Percentiles rank a stretch among this genome's conserved stretches.
Evolutionary conservation across 1,284 basidiomycete species (phyloP).

Genomic region (Caloboletus firmus): DNA sequence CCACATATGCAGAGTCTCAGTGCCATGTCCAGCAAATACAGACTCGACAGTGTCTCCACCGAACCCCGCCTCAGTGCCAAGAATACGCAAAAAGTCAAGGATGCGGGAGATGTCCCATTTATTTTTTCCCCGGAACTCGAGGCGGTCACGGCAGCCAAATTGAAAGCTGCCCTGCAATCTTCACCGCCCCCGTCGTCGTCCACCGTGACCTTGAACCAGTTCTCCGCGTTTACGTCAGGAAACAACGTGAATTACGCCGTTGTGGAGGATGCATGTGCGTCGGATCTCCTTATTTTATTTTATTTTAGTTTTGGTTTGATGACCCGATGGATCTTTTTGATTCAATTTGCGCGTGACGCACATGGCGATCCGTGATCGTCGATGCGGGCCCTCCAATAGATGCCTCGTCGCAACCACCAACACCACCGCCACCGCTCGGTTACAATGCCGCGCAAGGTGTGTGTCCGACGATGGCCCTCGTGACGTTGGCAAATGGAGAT

Average conservation of each 20-base stretch:
- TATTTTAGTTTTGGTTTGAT: slow-evolving; percentile 5
- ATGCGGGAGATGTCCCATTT: slow-evolving; percentile 35
- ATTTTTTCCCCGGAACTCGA: slow-evolving; percentile 35
- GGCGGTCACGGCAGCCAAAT: slow-evolving; percentile 30
- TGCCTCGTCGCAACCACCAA: slow-evolving; percentile 7
- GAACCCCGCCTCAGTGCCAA: slow-evolving; percentile 19
- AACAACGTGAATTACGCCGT: slow-evolving; percentile 15
- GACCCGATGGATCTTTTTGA: slow-evolving; percentile 1
- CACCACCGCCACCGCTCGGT: slow-evolving; percentile 4
- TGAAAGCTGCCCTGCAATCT: slow-evolving; percentile 29
- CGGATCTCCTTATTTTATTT: slow-evolving; percentile 11
- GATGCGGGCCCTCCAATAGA: slow-evolving; percentile 10
- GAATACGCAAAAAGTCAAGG: slow-evolving; percentile 27
- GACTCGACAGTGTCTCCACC: slow-evolving; percentile 14
- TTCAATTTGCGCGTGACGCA: slow-evolving; percentile 1
- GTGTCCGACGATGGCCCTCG: neutral
- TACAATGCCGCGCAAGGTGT: slow-evolving; percentile 13
- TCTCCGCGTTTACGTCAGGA: slow-evolving; percentile 25
- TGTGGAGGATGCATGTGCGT: slow-evolving; percentile 30
- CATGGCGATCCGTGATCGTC: slow-evolving; percentile 11
- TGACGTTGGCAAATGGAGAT: neutral
- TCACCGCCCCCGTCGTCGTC: slow-evolving; percentile 8
- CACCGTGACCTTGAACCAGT: slow-evolving; percentile 6
- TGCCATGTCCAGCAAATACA: slow-evolving; percentile 31
- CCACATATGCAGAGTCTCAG: slow-evolving; percentile 23